Percentiles rank a stretch among this genome's conserved stretches.
phyloP scores from a whole-genome alignment of 2,329 filamentous ascomycete species.

The Diaporthe nobilis region DNA sequence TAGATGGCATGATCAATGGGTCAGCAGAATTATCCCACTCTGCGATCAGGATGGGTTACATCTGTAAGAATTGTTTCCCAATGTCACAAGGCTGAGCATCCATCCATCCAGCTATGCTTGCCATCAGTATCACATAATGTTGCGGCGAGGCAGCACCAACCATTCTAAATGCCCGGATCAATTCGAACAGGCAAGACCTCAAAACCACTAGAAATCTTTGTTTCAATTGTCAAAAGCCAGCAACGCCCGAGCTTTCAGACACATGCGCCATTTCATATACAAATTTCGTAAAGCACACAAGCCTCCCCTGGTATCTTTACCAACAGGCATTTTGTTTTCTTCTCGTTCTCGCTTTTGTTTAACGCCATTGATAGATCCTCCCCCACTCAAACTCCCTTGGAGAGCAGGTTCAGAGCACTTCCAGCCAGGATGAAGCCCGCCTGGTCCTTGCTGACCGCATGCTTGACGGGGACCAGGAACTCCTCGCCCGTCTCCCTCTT shows the following conservation, averaged over 20 bases:
- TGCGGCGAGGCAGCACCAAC: not conserved
- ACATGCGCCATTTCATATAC: slow-evolving; percentile 36
- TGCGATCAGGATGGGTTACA: not conserved
- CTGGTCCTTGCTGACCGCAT: slow-evolving; percentile 91
- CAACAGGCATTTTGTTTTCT: not conserved
- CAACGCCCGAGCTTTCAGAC: slow-evolving; percentile 21
- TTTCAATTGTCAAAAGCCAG: slow-evolving; percentile 20
- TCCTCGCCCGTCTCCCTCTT: slow-evolving; percentile 75
- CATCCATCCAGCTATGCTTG: too few relatives aligned
- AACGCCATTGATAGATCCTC: not conserved
- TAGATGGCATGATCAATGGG: not conserved
- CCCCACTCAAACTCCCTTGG: slow-evolving; percentile 63
- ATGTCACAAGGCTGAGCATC: too few relatives aligned
- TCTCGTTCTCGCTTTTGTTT: not conserved
- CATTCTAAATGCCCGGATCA: not conserved
- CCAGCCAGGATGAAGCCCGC: slow-evolving; percentile 93
- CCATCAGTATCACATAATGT: not conserved
- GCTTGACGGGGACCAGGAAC: slow-evolving; percentile 82
- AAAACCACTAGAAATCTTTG: not conserved
- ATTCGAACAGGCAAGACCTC: not conserved
- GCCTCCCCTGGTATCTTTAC: slow-evolving; percentile 23
- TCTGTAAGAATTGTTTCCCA: too few relatives aligned
- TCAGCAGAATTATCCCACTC: not conserved
- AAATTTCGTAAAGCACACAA: slow-evolving; percentile 22
- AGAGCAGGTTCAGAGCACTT: slow-evolving; percentile 91